Evolutionary conservation across 345 rosid species (phyloP).

Genomic region (Eucalyptus regnans): DNA sequence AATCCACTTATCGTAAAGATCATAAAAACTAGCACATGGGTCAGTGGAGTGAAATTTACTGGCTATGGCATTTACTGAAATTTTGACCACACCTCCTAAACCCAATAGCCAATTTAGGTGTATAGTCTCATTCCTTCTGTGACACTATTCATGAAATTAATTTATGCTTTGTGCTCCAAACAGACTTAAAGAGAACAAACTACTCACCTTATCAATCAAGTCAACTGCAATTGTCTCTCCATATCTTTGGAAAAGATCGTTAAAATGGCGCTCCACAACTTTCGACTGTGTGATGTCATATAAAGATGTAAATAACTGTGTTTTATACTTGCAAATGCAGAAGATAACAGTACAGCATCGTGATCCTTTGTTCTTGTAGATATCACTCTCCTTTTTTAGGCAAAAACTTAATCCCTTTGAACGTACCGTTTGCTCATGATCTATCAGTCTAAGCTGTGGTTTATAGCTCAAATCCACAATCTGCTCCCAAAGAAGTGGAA

Average conservation of each 20-base stretch:
- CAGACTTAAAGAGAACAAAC: background rate
- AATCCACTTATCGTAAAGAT: background rate
- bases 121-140: background rate
- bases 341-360: background rate
- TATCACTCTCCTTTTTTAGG: background rate
- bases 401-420: background rate
- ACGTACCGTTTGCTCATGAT: conserved; percentile 56
- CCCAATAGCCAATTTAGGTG: background rate
- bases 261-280: conserved; percentile 84
- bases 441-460: conserved; percentile 63
- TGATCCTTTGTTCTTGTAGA: background rate
- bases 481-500: conserved; percentile 99
- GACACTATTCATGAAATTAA: background rate
- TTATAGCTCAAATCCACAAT: conserved; percentile 96
- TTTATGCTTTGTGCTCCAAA: background rate
- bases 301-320: background rate
- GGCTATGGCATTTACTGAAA: background rate
- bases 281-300: conserved; percentile 30
- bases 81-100: background rate
- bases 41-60: background rate
- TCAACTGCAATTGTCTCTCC: conserved; percentile 67
- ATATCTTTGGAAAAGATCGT: conserved; percentile 79
- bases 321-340: background rate
- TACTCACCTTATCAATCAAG: conserved; percentile 67
- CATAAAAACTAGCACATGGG: background rate